Evolutionary conservation across 2,329 filamentous ascomycete species (phyloP).

Genomic region (Chaetomiaceae sp.): DNA sequence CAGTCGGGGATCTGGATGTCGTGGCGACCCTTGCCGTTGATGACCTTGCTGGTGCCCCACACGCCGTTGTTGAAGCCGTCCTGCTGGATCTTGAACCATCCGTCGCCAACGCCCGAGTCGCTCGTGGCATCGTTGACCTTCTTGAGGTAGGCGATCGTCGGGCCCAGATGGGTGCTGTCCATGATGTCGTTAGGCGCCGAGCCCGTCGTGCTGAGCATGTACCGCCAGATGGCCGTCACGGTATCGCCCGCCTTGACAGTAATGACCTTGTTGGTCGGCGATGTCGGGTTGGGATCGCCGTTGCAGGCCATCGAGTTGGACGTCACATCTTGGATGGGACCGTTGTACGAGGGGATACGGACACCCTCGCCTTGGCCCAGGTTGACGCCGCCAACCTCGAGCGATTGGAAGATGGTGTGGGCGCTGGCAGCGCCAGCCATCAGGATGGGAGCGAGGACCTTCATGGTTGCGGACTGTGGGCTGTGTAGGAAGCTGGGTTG

Average conservation of each 20-base stretch:
- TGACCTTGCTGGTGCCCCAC: constrained; percentile 26
- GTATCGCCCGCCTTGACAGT: constrained; percentile 24
- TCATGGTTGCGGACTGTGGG: constrained; percentile 15
- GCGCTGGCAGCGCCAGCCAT: constrained; percentile 22
- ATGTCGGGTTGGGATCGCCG: constrained; percentile 24
- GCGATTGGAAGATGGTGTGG: constrained; percentile 25
- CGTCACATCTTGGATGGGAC: constrained; percentile 24
- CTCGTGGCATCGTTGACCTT: constrained; percentile 25
- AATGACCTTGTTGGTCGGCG: constrained; percentile 24
- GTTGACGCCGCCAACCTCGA: constrained; percentile 25
- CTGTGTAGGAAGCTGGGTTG: not conserved
- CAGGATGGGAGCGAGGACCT: constrained; percentile 21
- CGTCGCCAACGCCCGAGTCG: constrained; percentile 24
- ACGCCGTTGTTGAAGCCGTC: constrained; percentile 22
- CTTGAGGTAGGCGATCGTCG: constrained; percentile 27
- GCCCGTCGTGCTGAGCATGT: constrained; percentile 26
- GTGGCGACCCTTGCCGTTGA: constrained; percentile 26
- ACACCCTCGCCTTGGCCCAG: constrained; percentile 24
- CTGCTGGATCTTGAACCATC: constrained; percentile 29
- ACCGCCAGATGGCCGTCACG: constrained; percentile 26
- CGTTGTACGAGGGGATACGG: constrained; percentile 25
- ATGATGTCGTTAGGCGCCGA: constrained; percentile 26
- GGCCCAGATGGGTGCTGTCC: constrained; percentile 26
- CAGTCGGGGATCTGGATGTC: constrained; percentile 24
- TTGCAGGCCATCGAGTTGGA: constrained; percentile 27